Conservation (phyloP, 768 basidiomycete species). For the Filobasidium floriforme region DNA sequence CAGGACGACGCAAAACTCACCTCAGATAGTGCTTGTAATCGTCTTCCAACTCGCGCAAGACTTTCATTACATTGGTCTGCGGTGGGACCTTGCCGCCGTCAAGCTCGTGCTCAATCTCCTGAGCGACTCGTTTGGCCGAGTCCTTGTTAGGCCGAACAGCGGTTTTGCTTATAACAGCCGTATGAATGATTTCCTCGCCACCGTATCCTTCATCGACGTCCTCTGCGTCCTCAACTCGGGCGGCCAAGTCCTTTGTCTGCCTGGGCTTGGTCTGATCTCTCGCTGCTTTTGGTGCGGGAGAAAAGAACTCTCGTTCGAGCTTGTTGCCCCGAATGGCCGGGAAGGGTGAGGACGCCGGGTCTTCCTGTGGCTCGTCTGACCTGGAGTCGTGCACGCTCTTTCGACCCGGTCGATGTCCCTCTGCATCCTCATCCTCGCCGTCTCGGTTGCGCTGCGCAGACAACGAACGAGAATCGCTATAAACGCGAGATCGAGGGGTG, state of each 20-base stretch:
- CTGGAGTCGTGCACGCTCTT: conserved; percentile 23
- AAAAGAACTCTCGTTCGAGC: conserved; percentile 71
- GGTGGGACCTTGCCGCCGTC: conserved; percentile 59
- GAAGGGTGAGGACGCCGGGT: conserved; percentile 55
- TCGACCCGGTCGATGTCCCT: conserved; percentile 11
- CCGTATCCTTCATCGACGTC: conserved; percentile 17
- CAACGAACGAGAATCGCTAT: not conserved
- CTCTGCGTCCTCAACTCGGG: conserved; percentile 42
- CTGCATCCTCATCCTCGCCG: not conserved
- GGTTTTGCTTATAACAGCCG: not conserved
- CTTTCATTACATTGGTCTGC: conserved; percentile 75
- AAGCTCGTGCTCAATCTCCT: conserved; percentile 52
- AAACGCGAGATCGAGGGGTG: conserved; percentile 9
- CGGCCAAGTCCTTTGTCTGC: conserved; percentile 52
- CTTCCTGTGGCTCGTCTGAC: conserved; percentile 18
- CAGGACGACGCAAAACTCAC: conserved; percentile 54
- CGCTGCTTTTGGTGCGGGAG: conserved; percentile 47
- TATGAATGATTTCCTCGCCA: conserved; percentile 11
- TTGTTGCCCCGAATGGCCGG: conserved; percentile 72
- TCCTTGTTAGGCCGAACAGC: not conserved
- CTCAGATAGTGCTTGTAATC: conserved; percentile 92
- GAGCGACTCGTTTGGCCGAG: not conserved
- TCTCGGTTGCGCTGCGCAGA: not conserved
- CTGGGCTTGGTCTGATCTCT: conserved; percentile 54
- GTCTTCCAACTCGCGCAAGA: conserved; percentile 81